Conservation (phyloP, 805 yeast species). For the Lipomyces mesembrius region DNA sequence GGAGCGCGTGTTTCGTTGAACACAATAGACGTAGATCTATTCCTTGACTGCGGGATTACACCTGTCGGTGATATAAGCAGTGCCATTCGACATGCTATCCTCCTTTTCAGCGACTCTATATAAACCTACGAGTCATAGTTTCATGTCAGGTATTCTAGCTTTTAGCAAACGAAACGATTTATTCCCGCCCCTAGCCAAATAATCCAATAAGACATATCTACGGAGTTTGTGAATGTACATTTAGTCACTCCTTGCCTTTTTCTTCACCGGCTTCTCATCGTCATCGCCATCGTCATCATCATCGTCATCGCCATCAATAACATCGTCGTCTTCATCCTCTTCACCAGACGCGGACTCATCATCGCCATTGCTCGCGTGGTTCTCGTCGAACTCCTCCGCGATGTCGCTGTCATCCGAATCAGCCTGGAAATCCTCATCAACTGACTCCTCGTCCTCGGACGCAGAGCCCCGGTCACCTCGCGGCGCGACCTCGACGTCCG, state of each 20-base stretch:
- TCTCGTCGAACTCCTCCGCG: slow-evolving; percentile 84
- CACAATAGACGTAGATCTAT: background rate
- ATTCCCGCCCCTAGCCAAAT: background rate
- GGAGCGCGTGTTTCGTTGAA: background rate
- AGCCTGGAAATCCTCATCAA: slow-evolving; percentile 82
- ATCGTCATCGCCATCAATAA: background rate
- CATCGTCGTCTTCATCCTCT: slow-evolving; percentile 31
- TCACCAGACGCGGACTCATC: slow-evolving; percentile 37
- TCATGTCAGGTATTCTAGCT: background rate
- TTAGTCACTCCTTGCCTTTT: slow-evolving; percentile 35
- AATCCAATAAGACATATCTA: background rate
- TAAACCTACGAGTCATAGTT: too few relatives aligned
- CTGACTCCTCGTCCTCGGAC: slow-evolving; percentile 69
- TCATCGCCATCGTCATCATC: slow-evolving; percentile 30
- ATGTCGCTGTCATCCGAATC: slow-evolving; percentile 65
- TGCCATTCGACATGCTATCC: background rate
- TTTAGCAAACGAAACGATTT: background rate
- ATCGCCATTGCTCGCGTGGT: slow-evolving; percentile 49
- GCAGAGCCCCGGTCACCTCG: slow-evolving; percentile 70
- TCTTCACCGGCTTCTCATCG: slow-evolving; percentile 38
- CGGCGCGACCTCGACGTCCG: slow-evolving; percentile 48
- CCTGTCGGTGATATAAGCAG: background rate
- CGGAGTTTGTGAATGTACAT: background rate
- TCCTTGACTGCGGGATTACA: background rate
- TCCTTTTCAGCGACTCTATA: too few relatives aligned